Percentiles rank a stretch among this genome's conserved stretches.
Conservation (phyloP, 441 rosid genomes). For the Pelargonium citronellum region DNA sequence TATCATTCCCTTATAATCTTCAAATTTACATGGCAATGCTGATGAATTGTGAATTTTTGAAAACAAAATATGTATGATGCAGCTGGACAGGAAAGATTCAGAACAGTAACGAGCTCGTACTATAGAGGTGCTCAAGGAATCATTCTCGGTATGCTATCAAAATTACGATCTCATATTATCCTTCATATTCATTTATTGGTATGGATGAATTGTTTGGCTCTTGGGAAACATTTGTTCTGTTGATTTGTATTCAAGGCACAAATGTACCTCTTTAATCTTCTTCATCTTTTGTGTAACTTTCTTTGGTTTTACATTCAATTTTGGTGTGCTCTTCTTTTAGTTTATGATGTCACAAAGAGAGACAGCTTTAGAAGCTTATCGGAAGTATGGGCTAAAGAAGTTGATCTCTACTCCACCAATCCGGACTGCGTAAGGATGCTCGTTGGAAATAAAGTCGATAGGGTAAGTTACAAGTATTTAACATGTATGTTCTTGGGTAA, state of each 20-base stretch:
- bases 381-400: slow-evolving; percentile 71
- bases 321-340: slow-evolving; percentile 29
- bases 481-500: too few relatives aligned
- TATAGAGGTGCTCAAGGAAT: slow-evolving; percentile 90
- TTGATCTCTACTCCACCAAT: slow-evolving; percentile 60
- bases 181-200: not conserved
- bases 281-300: too few relatives aligned
- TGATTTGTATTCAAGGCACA: too few relatives aligned
- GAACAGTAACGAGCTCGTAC: slow-evolving; percentile 85
- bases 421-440: slow-evolving; percentile 65
- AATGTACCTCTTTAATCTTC: too few relatives aligned
- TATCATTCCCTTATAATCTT: not conserved
- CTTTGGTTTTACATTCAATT: too few relatives aligned
- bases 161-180: slow-evolving; percentile 6
- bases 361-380: slow-evolving; percentile 55
- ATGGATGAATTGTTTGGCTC: not conserved
- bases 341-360: slow-evolving; percentile 66
- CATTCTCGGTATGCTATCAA: slow-evolving; percentile 55
- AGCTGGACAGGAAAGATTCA: slow-evolving; percentile 96
- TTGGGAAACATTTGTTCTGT: not conserved
- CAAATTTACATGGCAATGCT: not conserved
- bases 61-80: slow-evolving; percentile 28
- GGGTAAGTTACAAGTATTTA: slow-evolving; percentile 22
- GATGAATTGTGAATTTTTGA: slow-evolving; percentile 7
- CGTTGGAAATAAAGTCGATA: slow-evolving; percentile 72